Evolutionary conservation across 2,329 filamentous ascomycete genomes (phyloP).

Genomic region (Fusarium albosuccineum): DNA sequence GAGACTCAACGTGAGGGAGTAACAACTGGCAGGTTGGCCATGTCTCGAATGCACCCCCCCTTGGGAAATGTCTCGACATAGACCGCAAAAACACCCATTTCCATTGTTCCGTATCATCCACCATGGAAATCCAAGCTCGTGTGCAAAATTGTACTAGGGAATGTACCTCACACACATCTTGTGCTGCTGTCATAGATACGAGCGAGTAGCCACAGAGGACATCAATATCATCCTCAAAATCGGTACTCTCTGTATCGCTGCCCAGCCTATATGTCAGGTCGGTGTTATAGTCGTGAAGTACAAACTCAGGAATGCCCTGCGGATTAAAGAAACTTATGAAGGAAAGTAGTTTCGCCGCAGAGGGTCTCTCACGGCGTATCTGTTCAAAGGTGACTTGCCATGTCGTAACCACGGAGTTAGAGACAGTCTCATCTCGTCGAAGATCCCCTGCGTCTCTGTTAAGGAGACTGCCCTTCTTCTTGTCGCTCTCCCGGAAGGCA

Average conservation of each 20-base stretch:
- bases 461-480: constrained; percentile 44
- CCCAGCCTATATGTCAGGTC: background rate
- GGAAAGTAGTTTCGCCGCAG: constrained; percentile 6
- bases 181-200: background rate
- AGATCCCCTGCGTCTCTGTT: constrained; percentile 42
- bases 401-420: constrained; percentile 18
- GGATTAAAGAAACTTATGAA: constrained; percentile 38
- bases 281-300: background rate
- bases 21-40: constrained; percentile 11
- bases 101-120: background rate
- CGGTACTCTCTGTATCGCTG: background rate
- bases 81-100: background rate
- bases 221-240: constrained; percentile 29
- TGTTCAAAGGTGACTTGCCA: constrained; percentile 32
- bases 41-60: background rate
- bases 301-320: constrained; percentile 18
- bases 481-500: constrained; percentile 45
- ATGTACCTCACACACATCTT: constrained; percentile 17
- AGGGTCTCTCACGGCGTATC: constrained; percentile 9
- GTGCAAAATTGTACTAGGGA: constrained; percentile 1
- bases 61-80: constrained; percentile 7
- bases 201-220: constrained; percentile 28
- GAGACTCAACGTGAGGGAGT: constrained; percentile 11
- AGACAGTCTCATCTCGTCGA: constrained; percentile 24
- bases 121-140: background rate